Percentiles rank a stretch among this genome's conserved stretches.
Evolutionary conservation across 2,329 filamentous ascomycete genomes (phyloP).

Genomic region (Fusarium concolor): DNA sequence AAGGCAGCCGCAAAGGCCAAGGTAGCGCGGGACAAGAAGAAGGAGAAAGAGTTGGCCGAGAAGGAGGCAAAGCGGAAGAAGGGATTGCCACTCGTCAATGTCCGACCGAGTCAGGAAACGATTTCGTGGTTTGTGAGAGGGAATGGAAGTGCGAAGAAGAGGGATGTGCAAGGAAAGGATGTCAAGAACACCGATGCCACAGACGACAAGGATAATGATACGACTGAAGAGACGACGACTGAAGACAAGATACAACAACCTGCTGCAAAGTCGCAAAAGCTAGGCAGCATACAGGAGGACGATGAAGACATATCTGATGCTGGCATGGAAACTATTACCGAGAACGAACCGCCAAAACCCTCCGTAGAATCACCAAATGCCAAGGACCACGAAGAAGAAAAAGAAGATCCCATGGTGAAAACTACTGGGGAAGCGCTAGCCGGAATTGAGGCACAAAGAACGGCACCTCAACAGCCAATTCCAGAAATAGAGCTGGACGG

Average conservation of each 20-base stretch:
- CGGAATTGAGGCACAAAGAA: not conserved
- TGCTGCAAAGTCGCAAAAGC: slow-evolving; percentile 6
- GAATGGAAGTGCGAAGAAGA: slow-evolving; percentile 49
- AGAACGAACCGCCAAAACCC: not conserved
- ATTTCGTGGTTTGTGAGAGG: slow-evolving; percentile 65
- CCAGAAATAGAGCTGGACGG: slow-evolving; percentile 22
- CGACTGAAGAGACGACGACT: not conserved
- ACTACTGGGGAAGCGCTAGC: not conserved
- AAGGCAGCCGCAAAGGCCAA: slow-evolving; percentile 61
- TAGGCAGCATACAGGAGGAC: slow-evolving; percentile 20
- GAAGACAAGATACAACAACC: slow-evolving; percentile 1
- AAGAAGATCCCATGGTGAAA: not conserved
- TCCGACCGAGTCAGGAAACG: slow-evolving; percentile 67
- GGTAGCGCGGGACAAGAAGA: slow-evolving; percentile 65
- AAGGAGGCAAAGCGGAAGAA: slow-evolving; percentile 62
- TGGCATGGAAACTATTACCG: not conserved
- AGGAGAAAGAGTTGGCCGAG: slow-evolving; percentile 63
- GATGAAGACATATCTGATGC: slow-evolving; percentile 24
- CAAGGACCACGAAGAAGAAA: not conserved
- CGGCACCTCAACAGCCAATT: not conserved
- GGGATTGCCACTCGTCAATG: slow-evolving; percentile 65
- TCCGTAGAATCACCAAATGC: not conserved
- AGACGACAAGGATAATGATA: not conserved
- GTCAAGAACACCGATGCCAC: slow-evolving; percentile 15
- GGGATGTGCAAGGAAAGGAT: slow-evolving; percentile 40